Evolutionary conservation across 352 stramenopile species (phyloP).

Genomic region (Globisporangium irregulare): DNA sequence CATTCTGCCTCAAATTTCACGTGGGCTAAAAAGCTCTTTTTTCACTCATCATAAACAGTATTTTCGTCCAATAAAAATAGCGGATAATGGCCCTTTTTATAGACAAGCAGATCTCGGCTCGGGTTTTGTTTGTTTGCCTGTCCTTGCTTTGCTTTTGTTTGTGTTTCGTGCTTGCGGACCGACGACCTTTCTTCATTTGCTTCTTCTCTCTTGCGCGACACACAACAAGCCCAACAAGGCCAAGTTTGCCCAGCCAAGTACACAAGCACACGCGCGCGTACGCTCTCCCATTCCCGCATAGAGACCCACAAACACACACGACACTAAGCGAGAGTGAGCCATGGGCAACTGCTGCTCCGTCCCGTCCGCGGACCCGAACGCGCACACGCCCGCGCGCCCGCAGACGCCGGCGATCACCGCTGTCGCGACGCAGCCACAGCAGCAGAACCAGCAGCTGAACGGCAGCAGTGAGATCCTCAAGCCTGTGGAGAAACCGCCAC

Average conservation of each 20-base stretch:
- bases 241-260: neutral
- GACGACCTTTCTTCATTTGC: constrained; percentile 9
- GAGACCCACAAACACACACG: neutral
- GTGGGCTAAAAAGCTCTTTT: neutral
- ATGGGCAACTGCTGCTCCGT: constrained; percentile 86
- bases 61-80: neutral
- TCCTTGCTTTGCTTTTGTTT: neutral
- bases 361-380: constrained; percentile 38
- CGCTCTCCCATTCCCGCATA: neutral
- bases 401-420: neutral
- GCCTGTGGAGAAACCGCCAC: constrained; percentile 8
- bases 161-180: neutral
- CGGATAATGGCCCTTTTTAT: neutral
- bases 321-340: neutral
- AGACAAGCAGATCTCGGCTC: neutral
- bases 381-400: neutral
- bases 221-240: neutral
- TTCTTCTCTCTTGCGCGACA: constrained; percentile 2
- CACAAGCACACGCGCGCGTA: neutral
- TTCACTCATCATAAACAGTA: neutral
- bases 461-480: constrained; percentile 8
- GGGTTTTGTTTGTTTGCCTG: neutral
- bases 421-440: neutral
- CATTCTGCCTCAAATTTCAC: neutral
- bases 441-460: neutral